A percentile compares a stretch with the other conserved stretches of the same genome.
These are phyloP conservation scores for Cymbopogon flexuosus DNA, from an alignment of 202 grass and related monocot genomes.

Conservation along the genomic window DNA sequence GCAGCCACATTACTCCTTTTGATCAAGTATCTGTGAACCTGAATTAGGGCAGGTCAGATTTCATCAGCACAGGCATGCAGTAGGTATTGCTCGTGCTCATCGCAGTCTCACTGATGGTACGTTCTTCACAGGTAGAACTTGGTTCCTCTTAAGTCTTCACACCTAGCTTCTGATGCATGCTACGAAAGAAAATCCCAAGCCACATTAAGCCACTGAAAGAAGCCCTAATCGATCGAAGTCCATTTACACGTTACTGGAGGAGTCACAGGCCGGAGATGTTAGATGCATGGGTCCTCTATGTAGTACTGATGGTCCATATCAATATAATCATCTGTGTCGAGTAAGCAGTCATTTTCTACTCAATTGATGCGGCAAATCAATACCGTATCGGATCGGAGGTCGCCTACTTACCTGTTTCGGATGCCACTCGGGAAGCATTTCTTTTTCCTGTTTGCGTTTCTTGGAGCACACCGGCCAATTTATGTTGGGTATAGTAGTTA, in stretches of 20 bases:
- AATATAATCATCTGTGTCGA: conserved; percentile 27
- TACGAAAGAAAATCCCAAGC: too few relatives aligned
- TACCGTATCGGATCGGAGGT: neutral
- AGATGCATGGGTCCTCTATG: conserved; percentile 37
- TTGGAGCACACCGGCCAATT: neutral
- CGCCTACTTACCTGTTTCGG: neutral
- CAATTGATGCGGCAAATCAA: conserved; percentile 22
- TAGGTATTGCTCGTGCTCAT: neutral
- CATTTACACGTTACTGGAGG: neutral
- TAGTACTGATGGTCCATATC: neutral
- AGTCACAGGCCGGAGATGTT: neutral
- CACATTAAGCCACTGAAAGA: neutral
- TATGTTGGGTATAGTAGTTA: conserved; percentile 13
- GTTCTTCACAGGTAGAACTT: neutral
- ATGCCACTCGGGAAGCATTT: conserved; percentile 6
- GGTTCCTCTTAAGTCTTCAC: too few relatives aligned
- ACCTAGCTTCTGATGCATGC: too few relatives aligned
- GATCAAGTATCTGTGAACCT: neutral
- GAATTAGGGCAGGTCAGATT: neutral
- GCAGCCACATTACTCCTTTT: neutral
- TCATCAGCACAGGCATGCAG: neutral
- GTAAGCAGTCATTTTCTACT: conserved; percentile 45
- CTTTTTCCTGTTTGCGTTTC: conserved; percentile 1
- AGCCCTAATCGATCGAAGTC: neutral
- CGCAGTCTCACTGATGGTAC: neutral